Conservation (phyloP, 1,139 yeast genomes). For the Zygotorulaspora mrakii region DNA sequence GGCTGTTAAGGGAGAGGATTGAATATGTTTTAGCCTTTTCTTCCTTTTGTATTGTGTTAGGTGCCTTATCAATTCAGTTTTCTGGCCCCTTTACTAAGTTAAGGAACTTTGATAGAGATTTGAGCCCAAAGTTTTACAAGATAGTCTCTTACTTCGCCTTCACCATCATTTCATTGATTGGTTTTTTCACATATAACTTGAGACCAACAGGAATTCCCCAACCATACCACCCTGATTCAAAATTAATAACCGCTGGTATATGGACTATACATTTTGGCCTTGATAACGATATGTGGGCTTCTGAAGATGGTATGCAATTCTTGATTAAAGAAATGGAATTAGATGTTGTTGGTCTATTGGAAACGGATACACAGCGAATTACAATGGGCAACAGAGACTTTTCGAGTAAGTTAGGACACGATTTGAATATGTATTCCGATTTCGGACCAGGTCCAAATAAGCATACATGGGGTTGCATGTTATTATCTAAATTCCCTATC, state of each 20-base stretch:
- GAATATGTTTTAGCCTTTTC: constrained; percentile 62
- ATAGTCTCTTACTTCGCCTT: constrained; percentile 43
- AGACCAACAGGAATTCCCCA: constrained; percentile 44
- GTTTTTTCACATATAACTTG: constrained; percentile 24
- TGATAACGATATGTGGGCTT: constrained; percentile 98
- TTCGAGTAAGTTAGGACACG: constrained; percentile 89
- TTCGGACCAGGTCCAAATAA: constrained; percentile 97
- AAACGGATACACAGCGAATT: constrained; percentile 88
- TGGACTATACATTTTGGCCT: constrained; percentile 98
- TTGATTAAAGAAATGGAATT: constrained; percentile 79
- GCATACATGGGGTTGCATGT: constrained; percentile 97
- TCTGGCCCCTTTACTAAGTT: background rate
- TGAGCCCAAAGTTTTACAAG: constrained; percentile 25
- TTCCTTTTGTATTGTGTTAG: constrained; percentile 45
- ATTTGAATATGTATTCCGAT: constrained; percentile 89
- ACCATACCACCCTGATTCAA: constrained; percentile 76
- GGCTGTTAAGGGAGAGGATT: constrained; percentile 78
- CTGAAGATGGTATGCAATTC: constrained; percentile 84
- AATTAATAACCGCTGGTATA: constrained; percentile 85
- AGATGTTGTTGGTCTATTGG: constrained; percentile 86
- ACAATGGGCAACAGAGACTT: constrained; percentile 94
- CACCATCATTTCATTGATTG: constrained; percentile 31
- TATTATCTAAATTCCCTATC: constrained; percentile 91
- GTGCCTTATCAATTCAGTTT: constrained; percentile 26
- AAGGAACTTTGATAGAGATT: background rate